Evolutionary conservation across 2,329 filamentous ascomycete species (phyloP).

Genomic region (Venturia carpophila): DNA sequence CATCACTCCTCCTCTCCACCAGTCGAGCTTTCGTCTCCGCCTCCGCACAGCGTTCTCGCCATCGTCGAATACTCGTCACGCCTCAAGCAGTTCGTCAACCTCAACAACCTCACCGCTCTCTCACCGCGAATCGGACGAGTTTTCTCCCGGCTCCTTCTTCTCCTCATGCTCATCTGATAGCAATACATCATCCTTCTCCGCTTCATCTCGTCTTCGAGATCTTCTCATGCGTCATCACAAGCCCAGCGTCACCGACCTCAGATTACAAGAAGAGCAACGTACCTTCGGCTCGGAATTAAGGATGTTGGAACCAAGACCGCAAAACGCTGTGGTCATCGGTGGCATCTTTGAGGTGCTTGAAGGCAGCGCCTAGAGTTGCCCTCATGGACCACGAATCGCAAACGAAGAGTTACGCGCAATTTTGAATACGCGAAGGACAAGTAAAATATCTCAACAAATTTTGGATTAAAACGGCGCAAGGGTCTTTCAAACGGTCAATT

Average conservation of each 20-base stretch:
- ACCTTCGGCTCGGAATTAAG: constrained; percentile 23
- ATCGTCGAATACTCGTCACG: constrained; percentile 2
- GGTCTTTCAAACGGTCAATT: neutral
- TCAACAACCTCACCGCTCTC: constrained; percentile 17
- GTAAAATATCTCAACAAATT: neutral
- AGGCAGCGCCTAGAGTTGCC: constrained; percentile 21
- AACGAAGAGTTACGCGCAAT: neutral
- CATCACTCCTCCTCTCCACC: constrained; percentile 15
- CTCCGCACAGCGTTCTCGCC: constrained; percentile 16
- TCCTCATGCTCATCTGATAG: constrained; percentile 22
- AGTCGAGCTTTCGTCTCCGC: constrained; percentile 16
- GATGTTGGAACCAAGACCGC: constrained; percentile 28
- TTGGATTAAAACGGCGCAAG: neutral
- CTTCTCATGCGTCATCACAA: constrained; percentile 24
- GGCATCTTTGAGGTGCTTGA: constrained; percentile 29
- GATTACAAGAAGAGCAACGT: constrained; percentile 27
- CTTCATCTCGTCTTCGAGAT: constrained; percentile 16
- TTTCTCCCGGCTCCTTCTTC: constrained; percentile 18
- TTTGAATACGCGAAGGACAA: neutral
- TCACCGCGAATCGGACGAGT: constrained; percentile 14
- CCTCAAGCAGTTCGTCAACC: constrained; percentile 12
- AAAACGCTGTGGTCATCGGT: constrained; percentile 22
- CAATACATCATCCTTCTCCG: constrained; percentile 21
- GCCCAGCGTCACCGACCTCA: constrained; percentile 27
- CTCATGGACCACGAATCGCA: neutral